A percentile compares a stretch with the other conserved stretches of the same genome.
phyloP scores from a whole-genome alignment of 2,329 filamentous ascomycete genomes.

The Domatiomyces catenatus region DNA sequence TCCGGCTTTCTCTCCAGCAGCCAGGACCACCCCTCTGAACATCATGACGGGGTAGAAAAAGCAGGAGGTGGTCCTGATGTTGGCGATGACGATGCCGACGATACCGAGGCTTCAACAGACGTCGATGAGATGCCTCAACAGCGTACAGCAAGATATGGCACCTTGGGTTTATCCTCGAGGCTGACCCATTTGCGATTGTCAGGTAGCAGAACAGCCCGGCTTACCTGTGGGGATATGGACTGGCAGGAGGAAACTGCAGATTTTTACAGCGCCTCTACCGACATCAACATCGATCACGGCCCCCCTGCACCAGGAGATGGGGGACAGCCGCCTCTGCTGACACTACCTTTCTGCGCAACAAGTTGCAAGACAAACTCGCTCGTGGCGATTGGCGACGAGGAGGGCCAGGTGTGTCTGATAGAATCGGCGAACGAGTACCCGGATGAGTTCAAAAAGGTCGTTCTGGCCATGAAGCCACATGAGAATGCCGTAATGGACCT shows the following conservation, averaged over 20 bases:
- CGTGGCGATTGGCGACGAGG: slow-evolving; percentile 55
- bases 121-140: background rate
- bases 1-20: slow-evolving; percentile 8
- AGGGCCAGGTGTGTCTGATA: slow-evolving; percentile 48
- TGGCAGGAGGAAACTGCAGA: slow-evolving; percentile 45
- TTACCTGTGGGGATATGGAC: slow-evolving; percentile 9
- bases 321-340: slow-evolving; percentile 23
- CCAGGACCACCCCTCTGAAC: slow-evolving; percentile 3
- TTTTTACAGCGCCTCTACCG: slow-evolving; percentile 44
- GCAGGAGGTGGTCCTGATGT: slow-evolving; percentile 1
- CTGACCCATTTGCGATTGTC: background rate
- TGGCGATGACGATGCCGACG: slow-evolving; percentile 9
- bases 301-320: slow-evolving; percentile 24
- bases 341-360: slow-evolving; percentile 50
- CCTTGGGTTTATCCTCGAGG: background rate
- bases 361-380: slow-evolving; percentile 54
- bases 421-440: slow-evolving; percentile 41
- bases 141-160: background rate
- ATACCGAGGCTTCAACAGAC: background rate
- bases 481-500: slow-evolving; percentile 59
- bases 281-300: slow-evolving; percentile 37
- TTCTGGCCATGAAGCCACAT: slow-evolving; percentile 48
- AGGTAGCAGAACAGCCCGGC: slow-evolving; percentile 4
- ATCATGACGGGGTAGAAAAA: slow-evolving; percentile 1
- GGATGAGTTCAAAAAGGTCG: slow-evolving; percentile 39